Base-by-base conservation (phyloP, 2,329 filamentous ascomycete genomes). In the Verticillium alfalfae region DNA sequence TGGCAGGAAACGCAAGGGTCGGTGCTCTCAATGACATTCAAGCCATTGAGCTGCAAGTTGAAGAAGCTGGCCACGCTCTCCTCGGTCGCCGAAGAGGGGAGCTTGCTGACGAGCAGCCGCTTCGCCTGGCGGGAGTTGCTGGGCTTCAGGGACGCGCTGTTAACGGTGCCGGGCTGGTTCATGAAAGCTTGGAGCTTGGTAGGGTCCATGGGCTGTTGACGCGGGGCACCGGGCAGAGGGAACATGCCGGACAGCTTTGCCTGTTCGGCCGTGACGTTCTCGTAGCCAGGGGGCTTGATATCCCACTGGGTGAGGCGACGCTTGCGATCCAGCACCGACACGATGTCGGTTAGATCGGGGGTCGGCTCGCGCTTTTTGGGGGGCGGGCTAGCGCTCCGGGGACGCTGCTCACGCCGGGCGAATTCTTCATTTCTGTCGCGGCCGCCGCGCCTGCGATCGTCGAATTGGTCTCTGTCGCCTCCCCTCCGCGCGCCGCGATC, bases 181-280 rank as follows among this genome's bases (percentile, higher is more conserved):
- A 97, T 96, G 75, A 99, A 96, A 26, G 94, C 93, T 74, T 97
- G 93, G 57, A 99, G 84, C 75, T 94, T 94, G 70, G 87, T 91
- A 16, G 94, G 93, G 69, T 99, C 95, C 89, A 98, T 95, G 38
- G 92, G 90, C 71, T 97, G 93, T 75, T 97, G 93, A 68, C 95
- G 88, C 60, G 95, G 95, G 64, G 95, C 95, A 66, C 95, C 95
- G 3, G 95, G 95, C 56, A 99, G 86, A 64, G 96, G 93, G 80
- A 99, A 99, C 95, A 99, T 97, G 80, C 94, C 90, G 67, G 96
- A 99, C 55, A 99, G 84, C 81, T 99, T 99, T 58, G 95, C 96
- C 76, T 99, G 96, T 76, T 99, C 96, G 26, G 95, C 93, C 2
- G 95, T 97, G 67, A 99, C 94, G 75, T 95, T 96, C 72, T 99